Evolutionary conservation across 345 rosid species (phyloP), one percentile per base, ranked within the genome.

Genomic region (Microthlaspi erraticum): DNA sequence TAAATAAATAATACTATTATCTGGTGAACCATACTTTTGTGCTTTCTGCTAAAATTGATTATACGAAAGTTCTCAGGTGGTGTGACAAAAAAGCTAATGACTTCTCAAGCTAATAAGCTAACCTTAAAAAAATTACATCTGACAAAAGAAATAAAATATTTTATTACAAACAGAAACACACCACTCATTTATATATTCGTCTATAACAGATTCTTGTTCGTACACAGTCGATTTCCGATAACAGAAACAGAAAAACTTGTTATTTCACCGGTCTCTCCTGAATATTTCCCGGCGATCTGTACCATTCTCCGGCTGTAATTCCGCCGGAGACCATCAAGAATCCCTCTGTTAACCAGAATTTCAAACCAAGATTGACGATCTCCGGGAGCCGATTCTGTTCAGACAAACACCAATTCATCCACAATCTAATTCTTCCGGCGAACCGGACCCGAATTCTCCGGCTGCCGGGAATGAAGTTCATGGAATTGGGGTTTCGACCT

Each of bases 401-500:
- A 18, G 34, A 26, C 37, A 23, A 19, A 19, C 37, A n/a, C 7
- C 56, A 59, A 7, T 37, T 48, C 43, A 37, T 13, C 60, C n/a
- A 48, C 2, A 29, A 26, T 23, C 29, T 14, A 1, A 12, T 26
- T 52, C 43, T 52, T 41, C 66, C 77, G 66, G 65, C 36, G 6
- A 65, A 57, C 66, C 56, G 64, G 50, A 48, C 39, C 52, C 10
- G 13, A 65, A 2, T 57, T 48, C 4, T 26, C 66, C 59, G 32
- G 77, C 14, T 14, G 41, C 63, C 64, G 65, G 77, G 65, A 81
- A 93, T 93, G 98, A 93, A 93, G 88, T 91, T 86, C 64, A 93
- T 93, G 97, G 90, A 91, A 71, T 87, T 93, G 29, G 98, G 98
- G 66, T 87, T 86, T 54, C 86, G 96, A 69, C 97, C 94, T 3